Conservation (phyloP, 2,329 filamentous ascomycete genomes). For the Ceratocystis cacaofunesta region DNA sequence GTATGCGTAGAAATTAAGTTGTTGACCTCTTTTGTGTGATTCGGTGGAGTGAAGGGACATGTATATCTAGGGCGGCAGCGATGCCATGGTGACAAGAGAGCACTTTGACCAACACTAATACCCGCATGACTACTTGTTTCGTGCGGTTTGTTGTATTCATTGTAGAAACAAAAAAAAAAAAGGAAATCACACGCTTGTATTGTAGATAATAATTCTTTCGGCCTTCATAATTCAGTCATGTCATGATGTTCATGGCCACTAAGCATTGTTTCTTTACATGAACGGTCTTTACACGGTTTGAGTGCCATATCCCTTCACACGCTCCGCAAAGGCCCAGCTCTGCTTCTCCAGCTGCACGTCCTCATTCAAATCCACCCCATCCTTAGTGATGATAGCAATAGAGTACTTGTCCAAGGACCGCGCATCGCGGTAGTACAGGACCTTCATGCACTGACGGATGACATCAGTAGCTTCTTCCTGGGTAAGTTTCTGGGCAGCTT, state of each 20-base stretch:
- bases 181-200: constrained; percentile 15
- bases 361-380: constrained; percentile 73
- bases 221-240: background rate
- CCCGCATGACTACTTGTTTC: background rate
- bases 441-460: constrained; percentile 93
- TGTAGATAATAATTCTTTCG: constrained; percentile 7
- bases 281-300: constrained; percentile 42
- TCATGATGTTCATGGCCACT: background rate
- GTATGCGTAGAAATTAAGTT: too few species aligned
- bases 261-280: background rate
- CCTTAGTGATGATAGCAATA: constrained; percentile 76
- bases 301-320: constrained; percentile 87
- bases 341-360: constrained; percentile 81
- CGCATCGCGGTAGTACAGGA: constrained; percentile 92
- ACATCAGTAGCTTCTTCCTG: constrained; percentile 67
- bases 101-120: too few species aligned
- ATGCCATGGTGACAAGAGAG: too few species aligned
- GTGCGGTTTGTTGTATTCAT: background rate
- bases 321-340: constrained; percentile 96
- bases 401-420: constrained; percentile 84
- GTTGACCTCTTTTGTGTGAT: too few species aligned
- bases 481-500: constrained; percentile 52
- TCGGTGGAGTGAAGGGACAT: too few species aligned
- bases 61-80: too few species aligned
- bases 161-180: background rate